phyloP scores from a whole-genome alignment of 2,329 filamentous ascomycete genomes.

The Ophiostoma angusticollis region DNA sequence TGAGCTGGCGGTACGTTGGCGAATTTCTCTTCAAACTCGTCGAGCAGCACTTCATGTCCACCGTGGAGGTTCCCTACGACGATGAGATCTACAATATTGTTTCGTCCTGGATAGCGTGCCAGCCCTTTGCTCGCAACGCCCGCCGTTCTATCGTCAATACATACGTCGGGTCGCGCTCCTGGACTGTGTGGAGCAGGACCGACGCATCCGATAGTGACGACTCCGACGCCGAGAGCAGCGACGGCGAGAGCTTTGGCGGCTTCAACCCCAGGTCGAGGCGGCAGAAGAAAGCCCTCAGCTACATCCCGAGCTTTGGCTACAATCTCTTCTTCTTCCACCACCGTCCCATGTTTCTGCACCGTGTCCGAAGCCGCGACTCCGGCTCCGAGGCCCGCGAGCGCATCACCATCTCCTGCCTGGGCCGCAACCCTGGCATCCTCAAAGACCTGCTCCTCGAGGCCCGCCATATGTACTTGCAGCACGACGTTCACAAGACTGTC shows the following conservation, averaged over 20 bases:
- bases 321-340: constrained; percentile 58
- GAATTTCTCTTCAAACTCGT: constrained; percentile 34
- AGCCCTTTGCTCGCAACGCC: constrained; percentile 46
- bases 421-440: constrained; percentile 45
- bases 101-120: constrained; percentile 55
- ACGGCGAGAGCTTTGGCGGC: constrained; percentile 13
- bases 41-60: constrained; percentile 47
- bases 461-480: constrained; percentile 39
- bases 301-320: constrained; percentile 54
- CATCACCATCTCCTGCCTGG: constrained; percentile 48
- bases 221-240: constrained; percentile 24
- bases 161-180: constrained; percentile 40
- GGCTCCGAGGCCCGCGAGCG: constrained; percentile 36
- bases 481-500: constrained; percentile 48
- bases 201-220: constrained; percentile 26
- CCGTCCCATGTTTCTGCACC: constrained; percentile 43
- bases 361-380: constrained; percentile 35
- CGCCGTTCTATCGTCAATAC: constrained; percentile 54
- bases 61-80: constrained; percentile 52
- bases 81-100: constrained; percentile 63
- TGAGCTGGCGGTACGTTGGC: constrained; percentile 40
- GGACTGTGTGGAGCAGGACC: constrained; percentile 32
- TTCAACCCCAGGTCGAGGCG: constrained; percentile 12
- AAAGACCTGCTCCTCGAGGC: constrained; percentile 51
- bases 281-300: constrained; percentile 40